A percentile compares a stretch with the other conserved stretches of the same genome.
These are phyloP conservation scores for Fulvia fulva DNA, from an alignment of 2,329 filamentous ascomycete genomes.

Conservation along the genomic window DNA sequence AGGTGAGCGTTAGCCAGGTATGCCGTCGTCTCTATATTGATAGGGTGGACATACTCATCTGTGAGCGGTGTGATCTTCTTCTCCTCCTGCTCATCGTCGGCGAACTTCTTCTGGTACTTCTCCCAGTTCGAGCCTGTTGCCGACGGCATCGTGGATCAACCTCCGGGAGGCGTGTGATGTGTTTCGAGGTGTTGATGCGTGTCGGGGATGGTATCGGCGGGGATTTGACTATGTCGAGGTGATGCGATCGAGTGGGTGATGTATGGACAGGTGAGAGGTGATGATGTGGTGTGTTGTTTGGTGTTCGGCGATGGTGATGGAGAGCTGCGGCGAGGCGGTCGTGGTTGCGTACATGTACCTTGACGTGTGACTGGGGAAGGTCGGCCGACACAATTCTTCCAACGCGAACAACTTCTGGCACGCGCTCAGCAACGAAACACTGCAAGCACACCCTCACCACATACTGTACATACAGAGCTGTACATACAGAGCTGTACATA, in stretches of 20 bases:
- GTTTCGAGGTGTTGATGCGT: slow-evolving; percentile 21
- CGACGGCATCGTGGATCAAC: slow-evolving; percentile 66
- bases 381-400: background rate
- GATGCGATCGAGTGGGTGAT: slow-evolving; percentile 2
- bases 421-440: background rate
- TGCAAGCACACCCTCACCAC: background rate
- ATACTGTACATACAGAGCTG: background rate
- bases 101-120: slow-evolving; percentile 97
- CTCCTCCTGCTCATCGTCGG: slow-evolving; percentile 94
- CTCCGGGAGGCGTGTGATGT: slow-evolving; percentile 8
- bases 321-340: background rate
- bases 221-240: background rate
- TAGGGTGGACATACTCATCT: slow-evolving; percentile 71
- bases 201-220: background rate
- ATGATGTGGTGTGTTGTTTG: slow-evolving; percentile 1
- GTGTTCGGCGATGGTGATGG: background rate
- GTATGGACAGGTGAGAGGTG: slow-evolving; percentile 4
- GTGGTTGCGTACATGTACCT: background rate
- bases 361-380: background rate
- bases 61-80: slow-evolving; percentile 98
- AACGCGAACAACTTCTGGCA: background rate
- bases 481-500: background rate
- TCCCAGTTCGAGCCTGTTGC: slow-evolving; percentile 90
- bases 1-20: slow-evolving; percentile 13
- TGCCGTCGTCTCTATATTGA: background rate